Percentiles rank a stretch among this genome's conserved stretches.
Evolutionary conservation across 805 yeast genomes (phyloP).

Genomic region (Pichia exigua): DNA sequence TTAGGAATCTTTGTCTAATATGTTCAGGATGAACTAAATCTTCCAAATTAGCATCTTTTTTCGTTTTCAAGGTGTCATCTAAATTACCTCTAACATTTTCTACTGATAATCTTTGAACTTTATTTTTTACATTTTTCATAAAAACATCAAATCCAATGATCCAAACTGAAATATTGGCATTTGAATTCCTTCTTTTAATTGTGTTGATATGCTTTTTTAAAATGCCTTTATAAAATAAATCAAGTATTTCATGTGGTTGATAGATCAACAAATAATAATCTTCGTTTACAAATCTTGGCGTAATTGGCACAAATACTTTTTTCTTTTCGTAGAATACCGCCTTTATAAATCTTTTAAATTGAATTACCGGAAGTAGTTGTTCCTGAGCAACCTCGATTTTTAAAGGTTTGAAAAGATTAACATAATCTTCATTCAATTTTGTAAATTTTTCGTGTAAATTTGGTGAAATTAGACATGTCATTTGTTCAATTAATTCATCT

Average conservation of each 20-base stretch:
- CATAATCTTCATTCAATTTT: neutral
- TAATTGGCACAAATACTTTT: slow-evolving; percentile 51
- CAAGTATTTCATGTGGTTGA: slow-evolving; percentile 38
- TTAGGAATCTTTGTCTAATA: slow-evolving; percentile 34
- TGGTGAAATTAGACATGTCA: slow-evolving; percentile 25
- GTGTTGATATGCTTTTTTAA: slow-evolving; percentile 18
- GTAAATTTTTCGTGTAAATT: neutral
- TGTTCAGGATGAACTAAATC: slow-evolving; percentile 21
- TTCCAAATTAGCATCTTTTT: slow-evolving; percentile 8
- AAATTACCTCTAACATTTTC: neutral
- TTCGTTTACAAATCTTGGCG: slow-evolving; percentile 35
- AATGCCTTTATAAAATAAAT: slow-evolving; percentile 24
- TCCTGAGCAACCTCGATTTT: slow-evolving; percentile 12
- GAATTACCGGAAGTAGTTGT: slow-evolving; percentile 35
- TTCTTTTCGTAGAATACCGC: slow-evolving; percentile 40
- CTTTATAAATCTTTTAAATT: slow-evolving; percentile 43
- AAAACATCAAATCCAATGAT: slow-evolving; percentile 43
- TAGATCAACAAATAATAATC: slow-evolving; percentile 36
- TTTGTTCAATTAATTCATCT: slow-evolving; percentile 43
- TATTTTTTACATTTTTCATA: slow-evolving; percentile 34
- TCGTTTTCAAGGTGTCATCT: neutral
- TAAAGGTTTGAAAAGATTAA: neutral
- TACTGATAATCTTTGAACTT: slow-evolving; percentile 3
- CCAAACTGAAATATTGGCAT: slow-evolving; percentile 34
- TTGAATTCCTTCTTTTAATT: slow-evolving; percentile 18